Evolutionary conservation across 176 grass and related monocot genomes (phyloP).

Genomic region (Oryza punctata): DNA sequence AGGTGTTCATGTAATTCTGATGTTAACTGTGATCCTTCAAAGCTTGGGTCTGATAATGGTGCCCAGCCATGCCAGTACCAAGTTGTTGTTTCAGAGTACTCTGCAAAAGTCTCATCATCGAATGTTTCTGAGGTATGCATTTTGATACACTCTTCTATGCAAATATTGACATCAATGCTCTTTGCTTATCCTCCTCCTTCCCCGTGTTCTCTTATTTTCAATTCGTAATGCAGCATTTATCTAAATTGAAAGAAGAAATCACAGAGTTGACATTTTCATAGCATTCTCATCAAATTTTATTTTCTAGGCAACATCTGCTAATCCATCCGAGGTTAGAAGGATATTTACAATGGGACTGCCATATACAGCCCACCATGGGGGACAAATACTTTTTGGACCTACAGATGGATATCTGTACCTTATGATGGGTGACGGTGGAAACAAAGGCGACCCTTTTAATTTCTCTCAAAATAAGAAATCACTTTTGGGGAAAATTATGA

Average conservation of each 20-base stretch:
- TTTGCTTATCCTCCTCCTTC: neutral
- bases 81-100: slow-evolving; percentile 73
- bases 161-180: slow-evolving; percentile 15
- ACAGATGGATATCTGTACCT: slow-evolving; percentile 69
- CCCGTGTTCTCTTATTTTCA: neutral
- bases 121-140: slow-evolving; percentile 61
- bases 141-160: slow-evolving; percentile 18
- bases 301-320: slow-evolving; percentile 50
- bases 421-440: slow-evolving; percentile 80
- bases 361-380: slow-evolving; percentile 55
- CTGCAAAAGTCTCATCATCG: slow-evolving; percentile 63
- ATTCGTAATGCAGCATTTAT: neutral
- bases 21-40: slow-evolving; percentile 82
- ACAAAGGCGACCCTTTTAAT: slow-evolving; percentile 72
- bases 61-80: slow-evolving; percentile 82
- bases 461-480: slow-evolving; percentile 72
- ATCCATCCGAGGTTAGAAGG: slow-evolving; percentile 59
- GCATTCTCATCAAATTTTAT: neutral
- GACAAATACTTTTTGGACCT: slow-evolving; percentile 79
- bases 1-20: slow-evolving; percentile 93
- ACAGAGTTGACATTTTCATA: neutral
- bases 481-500: slow-evolving; percentile 73
- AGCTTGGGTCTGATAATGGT: slow-evolving; percentile 62
- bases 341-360: slow-evolving; percentile 79
- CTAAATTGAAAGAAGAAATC: neutral